Conservation (phyloP, 2,329 filamentous ascomycete genomes). For the Ilyonectria mors-panacis region DNA sequence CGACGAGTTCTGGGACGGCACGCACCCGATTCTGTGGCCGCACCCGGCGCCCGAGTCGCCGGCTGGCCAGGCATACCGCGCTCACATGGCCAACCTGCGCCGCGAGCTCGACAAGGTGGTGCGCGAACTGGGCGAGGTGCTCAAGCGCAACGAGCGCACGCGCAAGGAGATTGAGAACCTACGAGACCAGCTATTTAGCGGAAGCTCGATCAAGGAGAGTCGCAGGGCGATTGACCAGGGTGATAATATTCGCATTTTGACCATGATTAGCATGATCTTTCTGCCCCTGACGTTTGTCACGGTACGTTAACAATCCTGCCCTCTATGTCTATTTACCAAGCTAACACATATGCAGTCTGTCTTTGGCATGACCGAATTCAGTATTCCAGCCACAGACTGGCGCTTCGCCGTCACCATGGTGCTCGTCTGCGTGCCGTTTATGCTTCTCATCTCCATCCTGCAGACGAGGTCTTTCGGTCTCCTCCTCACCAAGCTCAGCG, state of each 20-base stretch:
- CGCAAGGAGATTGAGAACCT: conserved; percentile 70
- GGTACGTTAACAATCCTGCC: conserved; percentile 47
- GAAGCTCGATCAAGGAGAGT: conserved; percentile 74
- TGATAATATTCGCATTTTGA: conserved; percentile 73
- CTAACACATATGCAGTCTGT: conserved; percentile 57
- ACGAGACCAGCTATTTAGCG: conserved; percentile 74
- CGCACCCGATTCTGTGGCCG: conserved; percentile 69
- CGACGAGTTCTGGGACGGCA: conserved; percentile 71
- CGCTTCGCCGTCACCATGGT: conserved; percentile 73
- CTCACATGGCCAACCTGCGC: conserved; percentile 62
- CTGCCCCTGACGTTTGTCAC: conserved; percentile 74
- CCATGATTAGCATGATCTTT: conserved; percentile 73
- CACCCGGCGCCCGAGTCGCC: conserved; percentile 61
- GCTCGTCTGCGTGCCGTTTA: conserved; percentile 69
- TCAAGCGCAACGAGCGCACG: conserved; percentile 67
- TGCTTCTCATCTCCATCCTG: conserved; percentile 62
- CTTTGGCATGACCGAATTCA: conserved; percentile 67
- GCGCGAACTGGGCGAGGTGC: conserved; percentile 61
- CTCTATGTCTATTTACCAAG: neutral
- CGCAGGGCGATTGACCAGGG: conserved; percentile 75
- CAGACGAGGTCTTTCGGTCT: conserved; percentile 58
- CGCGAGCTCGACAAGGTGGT: conserved; percentile 67
- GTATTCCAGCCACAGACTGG: conserved; percentile 59
- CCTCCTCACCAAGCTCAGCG: conserved; percentile 42
- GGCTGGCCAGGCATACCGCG: conserved; percentile 63